Evolutionary conservation across 176 grass and related monocot genomes (phyloP), one percentile per base, ranked within the genome.

Genomic region (Neostapfia colusana): DNA sequence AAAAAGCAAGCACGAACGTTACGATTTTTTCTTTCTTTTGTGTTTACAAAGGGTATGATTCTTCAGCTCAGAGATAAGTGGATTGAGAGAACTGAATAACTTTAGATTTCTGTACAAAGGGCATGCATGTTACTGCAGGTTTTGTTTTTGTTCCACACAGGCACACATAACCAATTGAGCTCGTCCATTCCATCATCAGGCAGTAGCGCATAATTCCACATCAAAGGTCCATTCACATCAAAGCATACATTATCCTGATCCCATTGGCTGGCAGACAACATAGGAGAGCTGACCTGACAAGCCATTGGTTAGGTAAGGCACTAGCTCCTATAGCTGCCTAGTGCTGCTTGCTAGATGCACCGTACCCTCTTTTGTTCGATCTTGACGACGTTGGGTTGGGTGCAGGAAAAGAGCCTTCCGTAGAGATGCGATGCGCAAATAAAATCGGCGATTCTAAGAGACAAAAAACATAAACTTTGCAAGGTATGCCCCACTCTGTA

Each of bases 241-340:
- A 45, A 45, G 43, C 11, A 45, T 2, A 14, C 43, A 39, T 39
- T 45, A 15, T 45, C 40, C 40, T 42, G 40, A 42, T 9, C 40
- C 10, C 5, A 42, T 9, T 42, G 40, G 10, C 10, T 42, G 40
- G 40, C 8, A 42, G 40, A 15, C 15, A 45, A 42, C 40, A 39
- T 18, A 66, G 5, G 36, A 40, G n/a, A n/a, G n/a, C n/a, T 83
- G 36, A 61, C 43, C 53, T 63, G 54, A 69, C 55, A 84, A 34
- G 73, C 11, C 59, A 72, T 64, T 55, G 34, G 67, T 79, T 84
- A 43, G 56, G 66, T 55, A 65, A 55, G 43, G n/a, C n/a, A n/a
- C n/a, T n/a, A n/a, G 71, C 46, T 49, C 46, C 61, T 80, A 68
- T 13, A 6, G 15, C 43, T 45, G 43, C 20, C 39, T 80, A 68